phyloP scores from a whole-genome alignment of 495 filamentous ascomycete genomes.

The Bombardia bombarda region DNA sequence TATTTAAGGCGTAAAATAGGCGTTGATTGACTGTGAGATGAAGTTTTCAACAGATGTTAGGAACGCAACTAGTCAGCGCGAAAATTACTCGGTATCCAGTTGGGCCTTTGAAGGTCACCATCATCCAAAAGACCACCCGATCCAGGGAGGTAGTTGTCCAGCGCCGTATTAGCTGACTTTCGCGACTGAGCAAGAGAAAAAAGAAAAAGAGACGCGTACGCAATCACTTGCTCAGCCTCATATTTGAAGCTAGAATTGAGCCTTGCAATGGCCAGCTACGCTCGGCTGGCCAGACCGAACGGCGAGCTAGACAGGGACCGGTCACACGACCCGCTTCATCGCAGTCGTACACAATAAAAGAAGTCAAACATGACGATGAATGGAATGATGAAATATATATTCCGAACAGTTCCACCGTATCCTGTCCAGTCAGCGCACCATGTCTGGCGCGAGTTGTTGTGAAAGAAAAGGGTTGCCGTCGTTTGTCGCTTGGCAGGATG shows the following conservation, averaged over 20 bases:
- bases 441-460: neutral
- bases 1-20: too few species aligned
- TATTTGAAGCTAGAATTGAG: neutral
- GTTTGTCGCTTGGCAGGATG: neutral
- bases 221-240: slow-evolving; percentile 8
- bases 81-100: too few species aligned
- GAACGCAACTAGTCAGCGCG: too few species aligned
- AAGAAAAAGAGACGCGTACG: slow-evolving; percentile 2
- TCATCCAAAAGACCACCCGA: too few species aligned
- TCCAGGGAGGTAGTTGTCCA: neutral
- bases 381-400: neutral
- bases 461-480: neutral
- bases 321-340: too few species aligned
- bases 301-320: too few species aligned
- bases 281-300: too few species aligned
- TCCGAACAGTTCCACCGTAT: slow-evolving; percentile 9
- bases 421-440: slow-evolving; percentile 11
- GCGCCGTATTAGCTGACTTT: neutral
- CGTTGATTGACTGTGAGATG: too few species aligned
- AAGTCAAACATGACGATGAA: neutral
- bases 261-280: neutral
- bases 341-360: too few species aligned
- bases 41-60: too few species aligned
- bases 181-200: neutral
- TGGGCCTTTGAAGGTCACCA: too few species aligned